Evolutionary conservation across 2,329 filamentous ascomycete species (phyloP).

Genomic region (Curvularia sp.): DNA sequence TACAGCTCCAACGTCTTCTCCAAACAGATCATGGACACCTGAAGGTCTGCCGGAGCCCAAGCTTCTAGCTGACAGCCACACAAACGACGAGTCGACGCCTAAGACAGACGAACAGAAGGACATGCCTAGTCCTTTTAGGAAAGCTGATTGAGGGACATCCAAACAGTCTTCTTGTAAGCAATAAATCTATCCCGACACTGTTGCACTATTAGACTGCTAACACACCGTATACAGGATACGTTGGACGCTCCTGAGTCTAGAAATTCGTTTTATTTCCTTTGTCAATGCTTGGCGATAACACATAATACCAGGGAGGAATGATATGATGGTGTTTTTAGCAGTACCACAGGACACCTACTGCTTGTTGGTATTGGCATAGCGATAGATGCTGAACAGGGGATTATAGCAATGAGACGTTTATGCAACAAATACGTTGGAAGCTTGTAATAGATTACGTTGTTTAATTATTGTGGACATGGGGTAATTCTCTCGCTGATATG

Average conservation of each 20-base stretch:
- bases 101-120: constrained; percentile 3
- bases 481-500: background rate
- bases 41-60: constrained; percentile 2
- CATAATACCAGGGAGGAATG: background rate
- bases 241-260: background rate
- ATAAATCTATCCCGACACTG: background rate
- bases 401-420: background rate
- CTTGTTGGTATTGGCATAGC: background rate
- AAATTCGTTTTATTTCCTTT: background rate
- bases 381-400: background rate
- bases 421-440: background rate
- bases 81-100: constrained; percentile 1
- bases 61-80: background rate
- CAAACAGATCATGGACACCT: constrained; percentile 11
- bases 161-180: constrained; percentile 7
- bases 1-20: constrained; percentile 6
- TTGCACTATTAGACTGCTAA: background rate
- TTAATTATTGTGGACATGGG: background rate
- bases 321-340: background rate
- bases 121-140: constrained; percentile 2
- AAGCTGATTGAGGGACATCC: background rate
- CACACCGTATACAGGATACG: background rate
- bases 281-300: background rate
- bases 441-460: constrained; percentile 9
- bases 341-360: background rate